Evolutionary conservation across 345 rosid genomes (phyloP).

Genomic region (Gossypium bickii): DNA sequence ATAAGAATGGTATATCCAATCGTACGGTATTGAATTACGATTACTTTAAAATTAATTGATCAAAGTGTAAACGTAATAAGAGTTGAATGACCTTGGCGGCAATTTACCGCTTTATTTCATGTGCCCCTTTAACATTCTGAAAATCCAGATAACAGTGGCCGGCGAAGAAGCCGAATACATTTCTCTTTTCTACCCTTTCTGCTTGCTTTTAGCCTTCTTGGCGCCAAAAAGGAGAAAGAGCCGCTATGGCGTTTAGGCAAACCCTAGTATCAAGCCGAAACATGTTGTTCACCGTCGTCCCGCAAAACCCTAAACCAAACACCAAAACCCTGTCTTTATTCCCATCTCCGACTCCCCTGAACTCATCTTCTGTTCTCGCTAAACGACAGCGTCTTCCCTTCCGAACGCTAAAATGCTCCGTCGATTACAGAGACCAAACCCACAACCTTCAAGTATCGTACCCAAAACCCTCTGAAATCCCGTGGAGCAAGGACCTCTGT

Average conservation of each 20-base stretch:
- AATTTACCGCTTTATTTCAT: too few species aligned
- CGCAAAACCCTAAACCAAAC: conserved; percentile 11
- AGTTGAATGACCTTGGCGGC: too few species aligned
- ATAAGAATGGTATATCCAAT: too few species aligned
- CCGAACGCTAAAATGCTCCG: conserved; percentile 31
- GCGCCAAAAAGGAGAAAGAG: background rate
- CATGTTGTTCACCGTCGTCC: background rate
- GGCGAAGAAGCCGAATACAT: background rate
- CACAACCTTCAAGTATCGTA: conserved; percentile 22
- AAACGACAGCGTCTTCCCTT: background rate
- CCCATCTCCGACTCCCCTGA: background rate
- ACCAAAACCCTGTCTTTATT: conserved; percentile 10
- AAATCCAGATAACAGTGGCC: background rate
- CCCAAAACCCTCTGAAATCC: conserved; percentile 40
- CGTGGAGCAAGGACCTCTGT: conserved; percentile 57
- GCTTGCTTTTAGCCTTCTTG: background rate
- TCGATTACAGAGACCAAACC: conserved; percentile 28
- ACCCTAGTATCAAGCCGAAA: conserved; percentile 18
- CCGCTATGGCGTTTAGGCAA: conserved; percentile 31
- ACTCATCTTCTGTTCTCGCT: background rate
- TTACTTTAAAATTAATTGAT: too few species aligned
- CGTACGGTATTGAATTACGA: too few species aligned
- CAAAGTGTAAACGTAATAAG: too few species aligned
- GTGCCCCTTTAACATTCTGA: background rate
- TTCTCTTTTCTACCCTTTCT: background rate